Base-by-base conservation (phyloP, 148 eudicot genomes). In the Cornus kousa region DNA sequence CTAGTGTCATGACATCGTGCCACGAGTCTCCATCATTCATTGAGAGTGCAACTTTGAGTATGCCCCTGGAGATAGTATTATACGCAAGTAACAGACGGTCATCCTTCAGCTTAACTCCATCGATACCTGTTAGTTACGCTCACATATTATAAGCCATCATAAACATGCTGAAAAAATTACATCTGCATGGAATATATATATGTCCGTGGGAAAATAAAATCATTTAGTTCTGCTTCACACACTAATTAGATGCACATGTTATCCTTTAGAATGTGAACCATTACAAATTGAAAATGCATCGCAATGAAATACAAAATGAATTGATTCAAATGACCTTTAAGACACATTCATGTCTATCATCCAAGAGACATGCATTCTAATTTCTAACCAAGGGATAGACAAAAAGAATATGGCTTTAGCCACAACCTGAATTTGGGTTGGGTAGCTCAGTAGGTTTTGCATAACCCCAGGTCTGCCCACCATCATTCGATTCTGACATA, bases 401-500 rank as follows among this genome's bases (percentile, higher is more conserved):
- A 13, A 19, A 60, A 55, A 5, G 1, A 11, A 22, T 13, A 32
- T 7, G 39, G n/a, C 37, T 39, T 17, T 22, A 50, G 40, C 22
- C 13, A 40, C 13, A 77, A 95, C 99, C 99, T 93, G 99, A 96
- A 87, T 96, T 96, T 67, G 99, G 99, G 78, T 96, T 96, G 11
- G 98, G 92, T n/a, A 96, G 89, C 75, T 84, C 79, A 68, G 90
- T 96, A 33, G 95, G 91, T 74, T 81, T 72, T 50, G 92, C 98
- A 73, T 82, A 89, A 75, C 88, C 85, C 99, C 99, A 96, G 81
- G 82, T 93, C 70, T 80, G 77, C 31, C 98, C 99, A 72, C 91
- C 97, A 78, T 96, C 99, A 76, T 43, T 67, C 62, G 99, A 96
- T 85, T 96, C 99, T 9, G 99, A 90, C 84, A 93, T 86, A 74